These are phyloP conservation scores for Aspergillus sp. DNA, from an alignment of 2,329 filamentous ascomycete genomes.

Conservation along the genomic window DNA sequence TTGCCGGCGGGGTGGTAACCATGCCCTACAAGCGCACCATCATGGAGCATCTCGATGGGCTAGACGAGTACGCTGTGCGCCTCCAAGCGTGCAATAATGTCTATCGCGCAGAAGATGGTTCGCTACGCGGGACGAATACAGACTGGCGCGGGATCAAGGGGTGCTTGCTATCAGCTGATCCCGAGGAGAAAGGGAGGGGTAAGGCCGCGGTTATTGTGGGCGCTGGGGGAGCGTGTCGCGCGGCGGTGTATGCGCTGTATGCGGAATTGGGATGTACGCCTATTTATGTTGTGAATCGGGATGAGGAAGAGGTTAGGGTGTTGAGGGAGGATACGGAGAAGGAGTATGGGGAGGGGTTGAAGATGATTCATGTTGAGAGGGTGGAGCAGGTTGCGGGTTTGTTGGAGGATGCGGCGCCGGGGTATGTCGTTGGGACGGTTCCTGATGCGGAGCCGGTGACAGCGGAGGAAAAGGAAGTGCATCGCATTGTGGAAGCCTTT, in stretches of 20 bases:
- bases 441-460: slow-evolving; percentile 41
- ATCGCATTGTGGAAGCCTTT: slow-evolving; percentile 30
- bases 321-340: slow-evolving; percentile 27
- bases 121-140: slow-evolving; percentile 45
- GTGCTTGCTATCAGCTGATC: slow-evolving; percentile 28
- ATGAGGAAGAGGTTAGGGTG: slow-evolving; percentile 30
- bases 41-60: slow-evolving; percentile 34
- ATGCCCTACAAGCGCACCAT: slow-evolving; percentile 47
- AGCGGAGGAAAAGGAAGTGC: slow-evolving; percentile 28
- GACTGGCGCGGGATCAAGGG: slow-evolving; percentile 47
- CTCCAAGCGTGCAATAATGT: slow-evolving; percentile 39
- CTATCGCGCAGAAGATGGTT: slow-evolving; percentile 16
- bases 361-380: slow-evolving; percentile 33
- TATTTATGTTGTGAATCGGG: slow-evolving; percentile 44
- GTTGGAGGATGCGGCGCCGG: slow-evolving; percentile 19
- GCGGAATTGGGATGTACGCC: slow-evolving; percentile 27
- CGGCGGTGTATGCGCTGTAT: slow-evolving; percentile 41
- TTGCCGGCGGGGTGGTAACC: slow-evolving; percentile 40
- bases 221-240: slow-evolving; percentile 46
- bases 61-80: slow-evolving; percentile 38
- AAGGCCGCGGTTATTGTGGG: slow-evolving; percentile 42
- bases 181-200: slow-evolving; percentile 12
- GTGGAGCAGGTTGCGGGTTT: slow-evolving; percentile 28
- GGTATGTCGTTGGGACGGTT: slow-evolving; percentile 44
- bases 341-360: not conserved